Conservation (phyloP, 805 yeast species). For the Kodamaea neixiangensis region DNA sequence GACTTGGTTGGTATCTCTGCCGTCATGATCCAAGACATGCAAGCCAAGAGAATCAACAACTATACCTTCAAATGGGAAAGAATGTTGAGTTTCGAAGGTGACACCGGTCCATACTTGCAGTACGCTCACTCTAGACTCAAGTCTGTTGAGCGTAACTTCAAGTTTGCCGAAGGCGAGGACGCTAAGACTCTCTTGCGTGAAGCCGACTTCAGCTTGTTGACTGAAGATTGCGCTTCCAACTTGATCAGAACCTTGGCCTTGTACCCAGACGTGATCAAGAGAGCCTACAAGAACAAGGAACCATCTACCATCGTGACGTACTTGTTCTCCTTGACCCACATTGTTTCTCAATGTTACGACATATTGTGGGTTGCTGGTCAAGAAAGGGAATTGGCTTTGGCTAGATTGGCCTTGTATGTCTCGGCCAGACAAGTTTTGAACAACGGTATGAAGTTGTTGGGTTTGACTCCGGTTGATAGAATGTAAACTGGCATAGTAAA, state of each 20-base stretch:
- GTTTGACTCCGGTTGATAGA: constrained; percentile 97
- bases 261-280: constrained; percentile 87
- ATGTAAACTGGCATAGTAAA: constrained; percentile 59
- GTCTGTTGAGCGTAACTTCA: constrained; percentile 90
- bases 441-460: constrained; percentile 88
- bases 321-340: constrained; percentile 87
- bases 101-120: constrained; percentile 98
- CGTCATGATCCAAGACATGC: constrained; percentile 99
- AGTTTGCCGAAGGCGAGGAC: constrained; percentile 51
- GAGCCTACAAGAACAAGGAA: constrained; percentile 81
- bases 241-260: constrained; percentile 80
- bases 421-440: constrained; percentile 86
- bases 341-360: constrained; percentile 94
- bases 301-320: constrained; percentile 95
- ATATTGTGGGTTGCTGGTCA: constrained; percentile 97
- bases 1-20: constrained; percentile 96
- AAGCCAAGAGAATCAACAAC: constrained; percentile 93
- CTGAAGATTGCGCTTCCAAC: constrained; percentile 68
- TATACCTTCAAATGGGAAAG: constrained; percentile 97
- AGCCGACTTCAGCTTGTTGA: constrained; percentile 62
- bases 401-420: constrained; percentile 88
- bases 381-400: constrained; percentile 78
- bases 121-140: constrained; percentile 97
- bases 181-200: constrained; percentile 29
- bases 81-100: constrained; percentile 98